Percentiles rank a stretch among this genome's conserved stretches.
These are phyloP conservation scores for Mucor indicus DNA, from an alignment of 371 early-diverging fungal species.

Conservation along the genomic window DNA sequence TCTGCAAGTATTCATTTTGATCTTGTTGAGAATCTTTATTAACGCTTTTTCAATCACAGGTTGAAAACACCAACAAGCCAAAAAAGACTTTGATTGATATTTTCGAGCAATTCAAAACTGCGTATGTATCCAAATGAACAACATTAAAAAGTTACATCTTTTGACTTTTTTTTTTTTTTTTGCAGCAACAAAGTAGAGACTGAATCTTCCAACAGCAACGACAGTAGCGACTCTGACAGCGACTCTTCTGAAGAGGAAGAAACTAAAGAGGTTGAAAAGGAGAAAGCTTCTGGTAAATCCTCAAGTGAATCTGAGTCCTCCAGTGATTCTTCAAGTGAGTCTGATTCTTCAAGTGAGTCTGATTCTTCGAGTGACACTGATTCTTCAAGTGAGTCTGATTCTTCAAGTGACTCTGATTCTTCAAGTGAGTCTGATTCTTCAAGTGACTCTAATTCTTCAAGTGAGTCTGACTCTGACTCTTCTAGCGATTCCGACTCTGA, in stretches of 20 bases:
- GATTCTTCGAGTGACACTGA: constrained; percentile 15
- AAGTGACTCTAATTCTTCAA: constrained; percentile 10
- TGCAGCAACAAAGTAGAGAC: not conserved
- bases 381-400: constrained; percentile 16
- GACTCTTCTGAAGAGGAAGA: constrained; percentile 9
- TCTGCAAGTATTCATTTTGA: constrained; percentile 13
- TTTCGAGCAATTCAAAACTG: constrained; percentile 7
- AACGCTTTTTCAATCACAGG: no score
- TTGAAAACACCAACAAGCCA: no score
- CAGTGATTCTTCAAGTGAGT: constrained; percentile 11
- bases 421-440: constrained; percentile 7
- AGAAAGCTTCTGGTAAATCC: not conserved
- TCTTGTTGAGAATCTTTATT: no score
- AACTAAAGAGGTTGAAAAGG: not conserved
- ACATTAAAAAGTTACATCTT: not conserved
- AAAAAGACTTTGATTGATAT: constrained; percentile 13
- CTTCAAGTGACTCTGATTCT: constrained; percentile 12
- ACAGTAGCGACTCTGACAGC: constrained; percentile 20
- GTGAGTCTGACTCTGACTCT: constrained; percentile 12
- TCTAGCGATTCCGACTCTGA: constrained; percentile 11
- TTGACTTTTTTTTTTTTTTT: not conserved
- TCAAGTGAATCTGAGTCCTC: constrained; percentile 19
- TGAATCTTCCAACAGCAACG: no score
- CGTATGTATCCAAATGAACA: not conserved
- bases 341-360: constrained; percentile 16